Conservation (phyloP, 257 asterid genomes). For the Ophiorrhiza pumila region DNA sequence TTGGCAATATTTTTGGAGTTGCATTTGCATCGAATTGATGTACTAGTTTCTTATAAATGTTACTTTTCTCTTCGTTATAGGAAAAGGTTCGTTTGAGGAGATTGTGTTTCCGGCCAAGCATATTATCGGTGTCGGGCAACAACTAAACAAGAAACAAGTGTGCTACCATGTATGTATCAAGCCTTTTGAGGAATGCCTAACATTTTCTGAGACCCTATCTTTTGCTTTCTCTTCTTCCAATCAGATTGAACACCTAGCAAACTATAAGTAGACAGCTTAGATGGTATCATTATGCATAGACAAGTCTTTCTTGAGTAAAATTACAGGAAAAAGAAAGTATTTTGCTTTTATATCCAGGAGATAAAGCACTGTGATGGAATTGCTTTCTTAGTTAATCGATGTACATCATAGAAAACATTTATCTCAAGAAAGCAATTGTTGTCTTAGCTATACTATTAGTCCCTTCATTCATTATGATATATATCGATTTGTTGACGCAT, state of each 20-base stretch:
- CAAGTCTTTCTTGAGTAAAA: background rate
- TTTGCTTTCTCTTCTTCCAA: background rate
- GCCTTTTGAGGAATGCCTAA: slow-evolving; percentile 8
- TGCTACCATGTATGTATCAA: background rate
- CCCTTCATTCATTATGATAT: too few species aligned
- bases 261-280: background rate
- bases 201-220: background rate
- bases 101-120: slow-evolving; percentile 69
- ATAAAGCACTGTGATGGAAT: background rate
- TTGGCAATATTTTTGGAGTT: background rate
- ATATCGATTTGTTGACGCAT: too few species aligned
- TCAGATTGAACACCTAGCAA: background rate
- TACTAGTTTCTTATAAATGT: background rate
- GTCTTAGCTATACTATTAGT: background rate
- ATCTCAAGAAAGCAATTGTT: background rate
- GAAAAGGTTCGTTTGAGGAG: slow-evolving; percentile 77
- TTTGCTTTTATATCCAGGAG: background rate
- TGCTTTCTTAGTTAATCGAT: background rate
- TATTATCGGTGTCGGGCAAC: slow-evolving; percentile 18
- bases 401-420: background rate
- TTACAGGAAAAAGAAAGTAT: background rate
- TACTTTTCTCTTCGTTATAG: slow-evolving; percentile 27
- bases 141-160: slow-evolving; percentile 7
- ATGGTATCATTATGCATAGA: background rate
- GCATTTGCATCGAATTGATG: background rate